Base-by-base conservation (phyloP, 345 rosid genomes). In the Lepidium sativum region DNA sequence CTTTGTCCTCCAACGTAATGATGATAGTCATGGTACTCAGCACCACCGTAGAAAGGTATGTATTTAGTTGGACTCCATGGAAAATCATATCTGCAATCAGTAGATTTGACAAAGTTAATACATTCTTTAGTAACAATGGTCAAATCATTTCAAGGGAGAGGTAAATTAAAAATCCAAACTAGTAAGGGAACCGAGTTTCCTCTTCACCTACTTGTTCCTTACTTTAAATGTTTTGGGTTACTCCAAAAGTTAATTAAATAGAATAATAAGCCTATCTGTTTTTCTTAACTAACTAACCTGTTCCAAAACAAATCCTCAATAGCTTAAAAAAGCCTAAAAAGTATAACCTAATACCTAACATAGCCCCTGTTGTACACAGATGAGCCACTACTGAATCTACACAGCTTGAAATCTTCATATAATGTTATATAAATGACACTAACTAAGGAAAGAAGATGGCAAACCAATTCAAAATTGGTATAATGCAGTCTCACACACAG, bases 1-100 rank as follows among this genome's bases (percentile, higher is more conserved):
- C 97, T 91, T 75, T 95, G 95, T 72, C 84, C 96, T 72, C 99
- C 99, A 66, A 94, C 97, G 64, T 90, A 94, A 71, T 94, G 99
- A 75, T 94, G 97, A 67, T 94, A 94, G 75, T 94, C 99, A 59
- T 94, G 99, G 78, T 94, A 81, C 61, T 94, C 95, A 14, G 99
- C 96, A 2, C 99, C 99, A 35, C 97, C 97, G 54, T 94, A 94
- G 73, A 94, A 94, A 37, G 99, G 99, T 21, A 94, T 88, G 61
- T 83, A 88, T 68, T 81, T 94, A 45, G 95, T 82, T 37, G 88
- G 86, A 79, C 61, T 60, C 99, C 99, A 94, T 18, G 96, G 99
- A 57, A 90, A 86, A 71, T 90, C 95, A 55, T 86, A 94, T 51
- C 96, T 90, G 79, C 78, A 65, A 42, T n/a, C n/a, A n/a, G n/a